Evolutionary conservation across 805 yeast species (phyloP).

Genomic region (Metschnikowia sp.): DNA sequence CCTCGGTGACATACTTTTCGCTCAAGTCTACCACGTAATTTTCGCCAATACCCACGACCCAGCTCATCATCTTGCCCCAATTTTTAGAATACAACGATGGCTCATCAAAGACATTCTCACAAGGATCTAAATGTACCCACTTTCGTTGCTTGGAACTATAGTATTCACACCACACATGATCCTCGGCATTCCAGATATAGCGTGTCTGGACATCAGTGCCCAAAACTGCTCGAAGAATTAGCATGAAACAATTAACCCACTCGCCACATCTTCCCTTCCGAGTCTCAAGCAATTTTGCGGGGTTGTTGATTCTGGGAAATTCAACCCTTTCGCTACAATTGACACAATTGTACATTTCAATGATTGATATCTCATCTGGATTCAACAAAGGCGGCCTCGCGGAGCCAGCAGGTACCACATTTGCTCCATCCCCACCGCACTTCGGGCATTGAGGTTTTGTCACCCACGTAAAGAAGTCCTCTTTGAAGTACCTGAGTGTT

Average conservation of each 20-base stretch:
- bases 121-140: constrained; percentile 89
- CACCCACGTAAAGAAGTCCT: constrained; percentile 81
- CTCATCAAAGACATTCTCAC: constrained; percentile 82
- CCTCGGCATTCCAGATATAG: constrained; percentile 85
- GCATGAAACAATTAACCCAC: constrained; percentile 83
- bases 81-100: constrained; percentile 75
- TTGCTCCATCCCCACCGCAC: constrained; percentile 44
- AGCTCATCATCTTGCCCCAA: constrained; percentile 95
- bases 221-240: constrained; percentile 62
- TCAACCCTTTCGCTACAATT: constrained; percentile 46
- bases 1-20: constrained; percentile 55
- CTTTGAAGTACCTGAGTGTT: constrained; percentile 51
- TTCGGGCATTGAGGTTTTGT: constrained; percentile 59
- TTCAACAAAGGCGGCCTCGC: constrained; percentile 35
- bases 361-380: constrained; percentile 46
- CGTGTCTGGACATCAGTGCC: constrained; percentile 41
- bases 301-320: constrained; percentile 77
- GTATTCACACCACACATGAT: constrained; percentile 95
- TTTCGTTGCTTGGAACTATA: constrained; percentile 56
- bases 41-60: constrained; percentile 66
- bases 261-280: constrained; percentile 89
- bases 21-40: constrained; percentile 70
- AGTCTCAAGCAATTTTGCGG: constrained; percentile 55
- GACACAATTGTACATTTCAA: constrained; percentile 64
- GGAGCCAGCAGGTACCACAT: constrained; percentile 37